Conservation (phyloP, 2,329 filamentous ascomycete species). For the Metarhizium rileyi region DNA sequence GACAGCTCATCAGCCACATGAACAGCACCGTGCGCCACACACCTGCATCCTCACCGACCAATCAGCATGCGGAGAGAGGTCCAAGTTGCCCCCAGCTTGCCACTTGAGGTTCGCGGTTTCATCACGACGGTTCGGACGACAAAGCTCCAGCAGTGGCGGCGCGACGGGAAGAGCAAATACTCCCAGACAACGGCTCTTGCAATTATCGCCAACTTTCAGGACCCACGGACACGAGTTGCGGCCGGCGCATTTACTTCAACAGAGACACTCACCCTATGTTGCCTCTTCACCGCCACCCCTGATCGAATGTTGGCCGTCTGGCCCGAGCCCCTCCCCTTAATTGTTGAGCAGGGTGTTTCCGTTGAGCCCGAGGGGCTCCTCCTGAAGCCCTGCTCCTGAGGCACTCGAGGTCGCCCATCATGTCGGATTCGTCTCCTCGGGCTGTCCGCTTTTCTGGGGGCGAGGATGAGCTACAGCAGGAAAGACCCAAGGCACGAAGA, state of each 20-base stretch:
- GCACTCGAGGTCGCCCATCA: constrained; percentile 10
- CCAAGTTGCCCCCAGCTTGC: neutral
- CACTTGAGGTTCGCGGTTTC: neutral
- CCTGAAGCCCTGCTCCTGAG: neutral
- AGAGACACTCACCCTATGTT: neutral
- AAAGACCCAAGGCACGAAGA: constrained; percentile 31
- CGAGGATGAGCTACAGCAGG: constrained; percentile 32
- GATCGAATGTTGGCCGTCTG: constrained; percentile 5
- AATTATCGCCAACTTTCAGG: neutral
- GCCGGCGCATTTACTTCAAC: neutral
- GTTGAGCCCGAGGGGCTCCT: neutral
- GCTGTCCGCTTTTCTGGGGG: constrained; percentile 46
- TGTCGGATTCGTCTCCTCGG: constrained; percentile 42
- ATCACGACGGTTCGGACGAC: neutral
- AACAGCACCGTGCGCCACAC: neutral
- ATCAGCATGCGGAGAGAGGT: neutral
- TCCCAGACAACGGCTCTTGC: neutral
- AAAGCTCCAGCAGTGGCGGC: neutral
- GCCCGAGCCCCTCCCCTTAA: constrained; percentile 6
- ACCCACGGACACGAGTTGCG: neutral
- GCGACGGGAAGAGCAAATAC: neutral
- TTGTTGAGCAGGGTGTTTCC: neutral
- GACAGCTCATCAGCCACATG: neutral
- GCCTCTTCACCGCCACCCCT: neutral
- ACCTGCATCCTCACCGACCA: neutral